Evolutionary conservation across 1,284 basidiomycete species (phyloP).

Genomic region (Boletus sp.): DNA sequence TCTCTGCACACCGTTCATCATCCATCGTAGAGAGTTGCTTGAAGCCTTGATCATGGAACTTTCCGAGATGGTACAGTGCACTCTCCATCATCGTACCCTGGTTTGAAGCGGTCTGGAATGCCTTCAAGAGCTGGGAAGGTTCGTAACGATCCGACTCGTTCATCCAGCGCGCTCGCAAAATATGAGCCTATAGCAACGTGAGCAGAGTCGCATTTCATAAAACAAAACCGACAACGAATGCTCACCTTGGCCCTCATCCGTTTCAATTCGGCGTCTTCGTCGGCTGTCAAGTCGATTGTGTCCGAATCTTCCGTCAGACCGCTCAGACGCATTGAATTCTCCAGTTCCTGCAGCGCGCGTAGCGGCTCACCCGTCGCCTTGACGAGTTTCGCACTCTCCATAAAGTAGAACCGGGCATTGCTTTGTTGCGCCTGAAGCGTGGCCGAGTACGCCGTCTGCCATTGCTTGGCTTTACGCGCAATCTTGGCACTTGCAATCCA

Average conservation of each 20-base stretch:
- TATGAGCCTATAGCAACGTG: slow-evolving; percentile 56
- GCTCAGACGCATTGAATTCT: slow-evolving; percentile 65
- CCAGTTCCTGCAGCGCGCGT: slow-evolving; percentile 86
- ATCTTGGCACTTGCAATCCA: slow-evolving; percentile 96
- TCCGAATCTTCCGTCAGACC: slow-evolving; percentile 41
- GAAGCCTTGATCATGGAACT: slow-evolving; percentile 79
- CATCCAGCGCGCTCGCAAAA: slow-evolving; percentile 92
- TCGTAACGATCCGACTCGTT: slow-evolving; percentile 85
- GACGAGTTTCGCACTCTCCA: slow-evolving; percentile 89
- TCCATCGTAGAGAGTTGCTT: slow-evolving; percentile 51
- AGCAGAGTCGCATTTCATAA: slow-evolving; percentile 1
- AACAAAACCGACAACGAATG: neutral
- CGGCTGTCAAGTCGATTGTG: slow-evolving; percentile 55
- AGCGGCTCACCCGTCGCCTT: slow-evolving; percentile 80
- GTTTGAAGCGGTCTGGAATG: slow-evolving; percentile 20
- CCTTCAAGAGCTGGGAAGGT: slow-evolving; percentile 40
- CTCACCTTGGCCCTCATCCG: slow-evolving; percentile 71
- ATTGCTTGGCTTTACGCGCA: slow-evolving; percentile 91
- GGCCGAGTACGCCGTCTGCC: slow-evolving; percentile 96
- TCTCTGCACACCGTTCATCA: slow-evolving; percentile 42
- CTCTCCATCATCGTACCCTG: slow-evolving; percentile 71
- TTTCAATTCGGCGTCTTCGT: slow-evolving; percentile 45
- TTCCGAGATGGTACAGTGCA: slow-evolving; percentile 80
- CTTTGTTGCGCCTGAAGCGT: slow-evolving; percentile 86
- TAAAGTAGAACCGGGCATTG: slow-evolving; percentile 76